Conservation (phyloP, 768 basidiomycete species). For the Rhodotorula kratochvilovae region DNA sequence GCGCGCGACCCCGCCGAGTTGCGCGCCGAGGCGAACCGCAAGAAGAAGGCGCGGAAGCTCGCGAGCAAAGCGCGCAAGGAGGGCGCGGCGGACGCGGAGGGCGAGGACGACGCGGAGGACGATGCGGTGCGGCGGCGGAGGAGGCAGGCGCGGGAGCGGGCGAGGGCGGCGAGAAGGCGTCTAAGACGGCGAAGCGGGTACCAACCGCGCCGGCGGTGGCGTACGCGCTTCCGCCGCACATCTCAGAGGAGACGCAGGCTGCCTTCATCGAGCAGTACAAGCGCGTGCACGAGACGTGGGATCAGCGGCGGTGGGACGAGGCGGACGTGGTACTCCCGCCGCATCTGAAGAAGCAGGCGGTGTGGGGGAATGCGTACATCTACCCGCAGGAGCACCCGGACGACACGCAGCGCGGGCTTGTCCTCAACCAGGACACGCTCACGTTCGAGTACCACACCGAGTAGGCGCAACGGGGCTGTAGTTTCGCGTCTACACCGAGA, state of each 20-base stretch:
- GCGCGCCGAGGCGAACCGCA: slow-evolving; percentile 1
- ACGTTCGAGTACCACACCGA: slow-evolving; percentile 3
- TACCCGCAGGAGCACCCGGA: slow-evolving; percentile 5
- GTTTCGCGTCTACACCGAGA: too few species aligned
- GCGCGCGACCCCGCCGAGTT: neutral
- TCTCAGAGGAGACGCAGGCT: neutral
- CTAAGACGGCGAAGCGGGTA: neutral
- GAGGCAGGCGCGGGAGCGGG: neutral
- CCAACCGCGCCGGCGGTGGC: neutral
- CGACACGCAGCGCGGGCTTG: slow-evolving; percentile 1
- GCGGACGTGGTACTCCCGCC: neutral
- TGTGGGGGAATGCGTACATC: neutral
- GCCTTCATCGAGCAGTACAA: neutral
- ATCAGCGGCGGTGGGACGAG: neutral
- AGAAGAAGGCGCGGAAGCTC: slow-evolving; percentile 9
- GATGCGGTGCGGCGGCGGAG: neutral
- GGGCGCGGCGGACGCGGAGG: neutral
- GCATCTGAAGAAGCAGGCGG: neutral
- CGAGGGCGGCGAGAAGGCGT: neutral
- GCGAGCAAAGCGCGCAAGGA: neutral
- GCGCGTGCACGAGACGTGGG: neutral
- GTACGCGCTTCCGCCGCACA: neutral
- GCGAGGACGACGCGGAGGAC: neutral
- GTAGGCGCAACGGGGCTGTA: neutral
- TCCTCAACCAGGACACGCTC: neutral